Percentiles rank a stretch among this genome's conserved stretches.
Conservation (phyloP, 805 yeast species). For the Cyberlindnera xylosilytica region DNA sequence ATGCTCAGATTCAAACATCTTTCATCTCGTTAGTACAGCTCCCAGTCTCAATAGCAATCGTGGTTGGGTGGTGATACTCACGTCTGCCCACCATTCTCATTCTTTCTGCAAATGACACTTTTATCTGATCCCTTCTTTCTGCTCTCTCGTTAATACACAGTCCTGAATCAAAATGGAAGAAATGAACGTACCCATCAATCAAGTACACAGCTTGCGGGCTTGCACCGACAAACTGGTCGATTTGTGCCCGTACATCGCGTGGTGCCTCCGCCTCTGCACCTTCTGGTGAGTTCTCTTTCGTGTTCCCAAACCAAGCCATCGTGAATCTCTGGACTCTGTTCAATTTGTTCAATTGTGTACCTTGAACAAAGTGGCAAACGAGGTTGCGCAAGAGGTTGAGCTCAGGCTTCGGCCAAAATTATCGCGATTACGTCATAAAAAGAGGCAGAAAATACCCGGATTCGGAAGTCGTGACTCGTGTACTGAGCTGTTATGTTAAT, state of each 20-base stretch:
- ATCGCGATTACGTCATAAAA: no score
- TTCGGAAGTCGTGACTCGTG: no score
- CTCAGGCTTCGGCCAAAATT: not conserved
- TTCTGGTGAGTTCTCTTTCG: not conserved
- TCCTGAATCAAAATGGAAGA: no score
- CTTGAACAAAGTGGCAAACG: no score
- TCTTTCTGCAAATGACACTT: slow-evolving; percentile 46
- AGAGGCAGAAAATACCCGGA: no score
- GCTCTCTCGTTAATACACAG: no score
- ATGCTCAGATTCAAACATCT: slow-evolving; percentile 43
- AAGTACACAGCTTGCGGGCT: slow-evolving; percentile 19
- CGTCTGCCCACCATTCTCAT: slow-evolving; percentile 40
- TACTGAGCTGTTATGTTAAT: no score
- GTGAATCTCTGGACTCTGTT: no score
- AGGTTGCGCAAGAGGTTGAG: not conserved
- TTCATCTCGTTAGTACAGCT: slow-evolving; percentile 24
- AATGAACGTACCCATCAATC: slow-evolving; percentile 24
- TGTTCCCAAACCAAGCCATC: slow-evolving; percentile 6
- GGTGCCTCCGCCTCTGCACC: not conserved
- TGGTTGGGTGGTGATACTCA: slow-evolving; percentile 15
- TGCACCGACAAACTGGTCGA: slow-evolving; percentile 6
- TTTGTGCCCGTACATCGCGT: not conserved
- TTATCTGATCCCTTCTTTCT: slow-evolving; percentile 21
- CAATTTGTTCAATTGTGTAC: no score
- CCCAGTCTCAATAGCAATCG: no score